A percentile compares a stretch with the other conserved stretches of the same genome.
Conservation (phyloP, 208 protist species). For the Leishmania martiniquensis region DNA sequence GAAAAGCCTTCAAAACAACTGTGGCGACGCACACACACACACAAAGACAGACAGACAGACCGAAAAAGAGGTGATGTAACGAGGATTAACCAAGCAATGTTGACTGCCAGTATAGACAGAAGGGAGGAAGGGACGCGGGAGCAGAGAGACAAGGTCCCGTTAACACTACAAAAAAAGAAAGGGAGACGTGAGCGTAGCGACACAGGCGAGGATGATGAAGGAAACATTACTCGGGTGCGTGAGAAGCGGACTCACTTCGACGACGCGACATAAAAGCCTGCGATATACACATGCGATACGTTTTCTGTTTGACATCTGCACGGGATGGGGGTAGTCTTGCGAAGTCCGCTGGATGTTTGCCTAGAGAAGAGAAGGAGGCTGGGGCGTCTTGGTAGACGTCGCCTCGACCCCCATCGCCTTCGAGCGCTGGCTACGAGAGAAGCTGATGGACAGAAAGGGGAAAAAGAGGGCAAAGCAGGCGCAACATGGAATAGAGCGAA, state of each 20-base stretch:
- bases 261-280: background rate
- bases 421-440: too few species aligned
- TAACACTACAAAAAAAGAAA: background rate
- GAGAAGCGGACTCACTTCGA: background rate
- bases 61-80: slow-evolving; percentile 13
- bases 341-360: background rate
- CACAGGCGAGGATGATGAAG: background rate
- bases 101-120: background rate
- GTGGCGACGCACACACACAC: slow-evolving; percentile 7
- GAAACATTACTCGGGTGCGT: too few species aligned
- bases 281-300: background rate
- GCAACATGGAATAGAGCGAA: too few species aligned
- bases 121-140: background rate
- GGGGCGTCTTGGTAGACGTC: too few species aligned
- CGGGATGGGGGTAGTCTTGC: background rate
- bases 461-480: too few species aligned
- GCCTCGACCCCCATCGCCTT: too few species aligned
- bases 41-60: slow-evolving; percentile 11
- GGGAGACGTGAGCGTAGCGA: background rate
- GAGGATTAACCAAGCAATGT: too few species aligned
- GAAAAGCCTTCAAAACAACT: too few species aligned
- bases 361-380: too few species aligned
- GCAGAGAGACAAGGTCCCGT: too few species aligned
- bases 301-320: background rate
- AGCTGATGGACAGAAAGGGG: too few species aligned